Percentiles rank a stretch among this genome's conserved stretches.
These are phyloP conservation scores for Coemansia sp. DNA, from an alignment of 192 early-diverging fungal species.

Conservation along the genomic window DNA sequence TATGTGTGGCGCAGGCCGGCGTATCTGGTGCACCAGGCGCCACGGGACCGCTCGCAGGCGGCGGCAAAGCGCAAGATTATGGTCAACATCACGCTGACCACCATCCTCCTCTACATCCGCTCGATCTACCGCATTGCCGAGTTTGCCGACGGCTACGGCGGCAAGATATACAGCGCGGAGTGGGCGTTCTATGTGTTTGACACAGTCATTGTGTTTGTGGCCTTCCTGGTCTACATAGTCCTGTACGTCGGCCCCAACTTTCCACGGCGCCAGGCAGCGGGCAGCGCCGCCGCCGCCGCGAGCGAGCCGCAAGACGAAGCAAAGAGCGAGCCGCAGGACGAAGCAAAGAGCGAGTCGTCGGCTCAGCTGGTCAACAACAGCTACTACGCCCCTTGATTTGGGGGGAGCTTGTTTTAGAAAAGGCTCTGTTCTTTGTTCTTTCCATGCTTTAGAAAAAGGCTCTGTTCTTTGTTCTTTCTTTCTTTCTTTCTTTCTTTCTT, in stretches of 20 bases:
- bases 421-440: no score
- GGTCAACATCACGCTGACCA: constrained; percentile 32
- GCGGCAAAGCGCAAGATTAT: constrained; percentile 38
- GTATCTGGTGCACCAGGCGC: constrained; percentile 18
- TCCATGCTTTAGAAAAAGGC: no score
- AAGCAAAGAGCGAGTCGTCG: background rate
- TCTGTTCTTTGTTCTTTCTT: no score
- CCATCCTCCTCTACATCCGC: constrained; percentile 41
- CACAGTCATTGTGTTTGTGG: constrained; percentile 48
- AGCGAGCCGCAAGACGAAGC: no score
- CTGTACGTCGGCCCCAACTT: constrained; percentile 33
- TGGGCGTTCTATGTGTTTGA: constrained; percentile 59
- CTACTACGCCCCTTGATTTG: no score
- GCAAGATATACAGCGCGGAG: constrained; percentile 49
- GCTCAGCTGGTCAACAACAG: background rate
- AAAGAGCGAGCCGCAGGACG: background rate
- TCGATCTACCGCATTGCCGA: constrained; percentile 57
- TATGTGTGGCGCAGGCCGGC: constrained; percentile 33
- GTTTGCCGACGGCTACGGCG: constrained; percentile 47
- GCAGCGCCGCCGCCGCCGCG: no score
- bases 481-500: no score
- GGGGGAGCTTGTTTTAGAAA: no score
- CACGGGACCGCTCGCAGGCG: constrained; percentile 11
- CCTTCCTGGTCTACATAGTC: constrained; percentile 45
- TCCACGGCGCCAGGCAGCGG: background rate